Conservation (phyloP, 176 grass and related monocot species). For the Avena atlantica region DNA sequence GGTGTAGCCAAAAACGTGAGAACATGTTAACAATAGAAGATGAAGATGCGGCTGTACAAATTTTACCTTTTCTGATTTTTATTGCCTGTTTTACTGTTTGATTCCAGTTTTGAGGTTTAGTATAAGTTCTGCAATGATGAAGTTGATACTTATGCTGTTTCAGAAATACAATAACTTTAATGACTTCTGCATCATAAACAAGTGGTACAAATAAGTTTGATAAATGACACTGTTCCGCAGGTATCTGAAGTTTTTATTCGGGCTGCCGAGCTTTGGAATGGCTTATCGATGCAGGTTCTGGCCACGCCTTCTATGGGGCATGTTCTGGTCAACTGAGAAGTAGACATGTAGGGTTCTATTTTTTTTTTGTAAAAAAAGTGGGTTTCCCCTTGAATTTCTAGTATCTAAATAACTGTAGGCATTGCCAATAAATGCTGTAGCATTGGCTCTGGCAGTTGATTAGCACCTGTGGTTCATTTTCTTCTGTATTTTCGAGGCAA, state of each 20-base stretch:
- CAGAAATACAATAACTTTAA: too few relatives aligned
- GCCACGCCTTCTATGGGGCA: not conserved
- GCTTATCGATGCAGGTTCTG: not conserved
- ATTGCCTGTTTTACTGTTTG: not conserved
- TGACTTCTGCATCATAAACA: not conserved
- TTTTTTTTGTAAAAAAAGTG: too few relatives aligned
- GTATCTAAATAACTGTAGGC: not conserved
- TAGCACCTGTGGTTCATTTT: not conserved
- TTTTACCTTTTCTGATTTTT: not conserved
- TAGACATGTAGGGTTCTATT: not conserved
- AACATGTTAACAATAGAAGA: not conserved
- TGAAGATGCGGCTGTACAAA: not conserved
- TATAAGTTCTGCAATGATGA: not conserved
- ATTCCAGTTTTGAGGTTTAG: not conserved
- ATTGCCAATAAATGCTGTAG: not conserved
- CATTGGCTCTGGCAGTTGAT: not conserved
- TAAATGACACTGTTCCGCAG: not conserved
- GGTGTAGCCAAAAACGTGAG: not conserved
- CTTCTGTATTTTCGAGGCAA: too few relatives aligned
- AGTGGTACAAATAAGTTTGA: not conserved
- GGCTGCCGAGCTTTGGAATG: not conserved
- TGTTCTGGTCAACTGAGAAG: not conserved
- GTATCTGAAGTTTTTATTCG: not conserved
- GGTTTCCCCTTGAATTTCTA: too few relatives aligned
- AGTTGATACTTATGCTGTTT: not conserved